Conservation (phyloP, 2,329 filamentous ascomycete species). For the Fusarium mexicanum region DNA sequence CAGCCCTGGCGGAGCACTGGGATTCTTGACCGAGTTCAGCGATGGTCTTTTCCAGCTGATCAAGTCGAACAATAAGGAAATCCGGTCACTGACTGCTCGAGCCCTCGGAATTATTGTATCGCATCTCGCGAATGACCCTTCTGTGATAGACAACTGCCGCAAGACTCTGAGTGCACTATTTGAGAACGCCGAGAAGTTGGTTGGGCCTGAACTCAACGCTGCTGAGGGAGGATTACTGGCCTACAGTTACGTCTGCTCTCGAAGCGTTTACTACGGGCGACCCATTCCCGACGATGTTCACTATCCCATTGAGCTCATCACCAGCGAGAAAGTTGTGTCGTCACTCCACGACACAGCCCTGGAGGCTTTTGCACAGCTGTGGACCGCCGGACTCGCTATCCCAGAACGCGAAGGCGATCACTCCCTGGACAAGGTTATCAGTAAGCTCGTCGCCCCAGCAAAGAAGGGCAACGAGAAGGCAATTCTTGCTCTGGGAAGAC, state of each 20-base stretch:
- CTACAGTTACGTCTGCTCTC: conserved; percentile 56
- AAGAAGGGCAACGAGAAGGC: conserved; percentile 85
- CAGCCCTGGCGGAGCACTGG: conserved; percentile 61
- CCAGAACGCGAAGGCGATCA: conserved; percentile 44
- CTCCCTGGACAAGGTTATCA: conserved; percentile 59
- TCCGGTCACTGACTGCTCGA: conserved; percentile 73
- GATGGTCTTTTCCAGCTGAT: conserved; percentile 67
- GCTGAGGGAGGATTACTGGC: conserved; percentile 60
- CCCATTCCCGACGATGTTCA: conserved; percentile 40
- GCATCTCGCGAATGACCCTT: conserved; percentile 61
- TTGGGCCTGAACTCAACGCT: conserved; percentile 56
- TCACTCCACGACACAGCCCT: conserved; percentile 57
- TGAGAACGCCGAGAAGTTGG: conserved; percentile 52
- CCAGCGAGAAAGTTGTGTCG: conserved; percentile 41
- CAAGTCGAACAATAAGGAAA: conserved; percentile 75
- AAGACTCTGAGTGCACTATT: conserved; percentile 55
- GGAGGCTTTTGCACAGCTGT: conserved; percentile 58
- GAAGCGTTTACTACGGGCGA: conserved; percentile 55
- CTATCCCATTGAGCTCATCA: conserved; percentile 48
- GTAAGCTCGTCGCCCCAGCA: conserved; percentile 72
- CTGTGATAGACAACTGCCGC: conserved; percentile 41
- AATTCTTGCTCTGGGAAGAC: conserved; percentile 80
- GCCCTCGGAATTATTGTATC: conserved; percentile 81
- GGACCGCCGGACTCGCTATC: conserved; percentile 56
- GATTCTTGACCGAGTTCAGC: conserved; percentile 58